A percentile compares a stretch with the other conserved stretches of the same genome.
phyloP scores from a whole-genome alignment of 202 grass and related monocot genomes.

The Elaeis oleifera region DNA sequence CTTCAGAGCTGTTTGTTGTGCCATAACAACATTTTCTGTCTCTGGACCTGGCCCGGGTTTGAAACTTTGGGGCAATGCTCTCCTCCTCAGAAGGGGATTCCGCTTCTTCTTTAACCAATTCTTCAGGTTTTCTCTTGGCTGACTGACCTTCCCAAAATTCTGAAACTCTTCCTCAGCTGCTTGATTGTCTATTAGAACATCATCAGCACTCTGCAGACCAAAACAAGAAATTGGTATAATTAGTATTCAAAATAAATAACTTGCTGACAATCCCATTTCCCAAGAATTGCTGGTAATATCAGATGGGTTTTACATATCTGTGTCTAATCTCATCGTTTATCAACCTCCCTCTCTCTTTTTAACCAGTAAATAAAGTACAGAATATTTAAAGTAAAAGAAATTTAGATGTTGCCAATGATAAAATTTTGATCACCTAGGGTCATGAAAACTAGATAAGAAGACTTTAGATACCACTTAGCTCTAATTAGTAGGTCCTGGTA shows the following conservation, averaged over 20 bases:
- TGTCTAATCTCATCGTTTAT: too few species aligned
- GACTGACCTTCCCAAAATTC: slow-evolving; percentile 52
- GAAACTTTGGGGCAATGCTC: slow-evolving; percentile 28
- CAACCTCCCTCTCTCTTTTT: too few species aligned
- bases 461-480: too few species aligned
- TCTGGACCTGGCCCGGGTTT: slow-evolving; percentile 26
- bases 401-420: too few species aligned
- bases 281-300: too few species aligned
- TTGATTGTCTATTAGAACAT: slow-evolving; percentile 91
- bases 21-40: slow-evolving; percentile 21
- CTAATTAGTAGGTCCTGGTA: too few species aligned
- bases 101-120: slow-evolving; percentile 42
- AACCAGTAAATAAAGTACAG: too few species aligned
- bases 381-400: too few species aligned
- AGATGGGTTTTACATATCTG: too few species aligned
- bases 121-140: slow-evolving; percentile 32
- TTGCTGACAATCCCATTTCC: neutral
- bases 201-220: slow-evolving; percentile 51
- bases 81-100: slow-evolving; percentile 49
- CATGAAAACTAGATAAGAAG: too few species aligned
- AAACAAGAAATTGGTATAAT: slow-evolving; percentile 11
- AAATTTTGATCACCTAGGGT: too few species aligned
- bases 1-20: slow-evolving; percentile 36
- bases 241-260: neutral
- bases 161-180: slow-evolving; percentile 57